Percentiles rank a stretch among this genome's conserved stretches.
These are phyloP conservation scores for Artemisia argyi DNA, from an alignment of 129 eudicot genomes.

Conservation along the genomic window DNA sequence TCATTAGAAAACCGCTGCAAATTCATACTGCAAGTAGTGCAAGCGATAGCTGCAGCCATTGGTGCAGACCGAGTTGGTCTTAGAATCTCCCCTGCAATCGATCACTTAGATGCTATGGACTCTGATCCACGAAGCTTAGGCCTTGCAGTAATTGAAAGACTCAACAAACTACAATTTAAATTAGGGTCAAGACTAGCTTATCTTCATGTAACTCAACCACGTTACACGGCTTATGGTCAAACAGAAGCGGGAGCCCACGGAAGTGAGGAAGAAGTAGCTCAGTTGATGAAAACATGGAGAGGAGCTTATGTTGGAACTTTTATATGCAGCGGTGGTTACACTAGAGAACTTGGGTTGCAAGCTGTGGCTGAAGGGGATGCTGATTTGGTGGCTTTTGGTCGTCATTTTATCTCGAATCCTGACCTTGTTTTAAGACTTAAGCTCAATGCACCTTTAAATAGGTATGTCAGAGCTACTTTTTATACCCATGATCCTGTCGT, in stretches of 20 bases:
- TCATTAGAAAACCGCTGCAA: constrained; percentile 74
- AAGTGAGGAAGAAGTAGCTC: constrained; percentile 66
- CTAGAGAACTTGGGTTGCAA: constrained; percentile 63
- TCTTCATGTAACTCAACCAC: constrained; percentile 91
- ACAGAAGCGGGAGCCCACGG: constrained; percentile 75
- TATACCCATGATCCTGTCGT: constrained; percentile 85
- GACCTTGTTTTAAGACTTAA: constrained; percentile 71
- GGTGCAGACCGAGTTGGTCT: constrained; percentile 73
- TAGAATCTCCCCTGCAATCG: constrained; percentile 91
- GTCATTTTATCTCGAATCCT: constrained; percentile 78
- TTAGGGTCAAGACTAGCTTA: constrained; percentile 48
- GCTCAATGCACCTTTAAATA: constrained; percentile 63
- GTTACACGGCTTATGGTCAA: constrained; percentile 92
- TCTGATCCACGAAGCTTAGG: constrained; percentile 79
- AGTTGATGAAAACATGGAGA: constrained; percentile 52
- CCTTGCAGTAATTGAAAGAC: constrained; percentile 61
- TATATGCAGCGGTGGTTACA: constrained; percentile 78
- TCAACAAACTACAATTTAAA: constrained; percentile 57
- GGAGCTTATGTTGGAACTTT: constrained; percentile 71
- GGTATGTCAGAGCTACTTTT: constrained; percentile 69
- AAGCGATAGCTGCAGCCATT: constrained; percentile 59
- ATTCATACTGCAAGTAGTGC: constrained; percentile 59
- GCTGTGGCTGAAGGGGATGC: constrained; percentile 84
- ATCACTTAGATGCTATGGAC: constrained; percentile 92
- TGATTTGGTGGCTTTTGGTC: constrained; percentile 81